phyloP scores from a whole-genome alignment of 1,284 basidiomycete genomes.

The Tylopilus orsonianus region DNA sequence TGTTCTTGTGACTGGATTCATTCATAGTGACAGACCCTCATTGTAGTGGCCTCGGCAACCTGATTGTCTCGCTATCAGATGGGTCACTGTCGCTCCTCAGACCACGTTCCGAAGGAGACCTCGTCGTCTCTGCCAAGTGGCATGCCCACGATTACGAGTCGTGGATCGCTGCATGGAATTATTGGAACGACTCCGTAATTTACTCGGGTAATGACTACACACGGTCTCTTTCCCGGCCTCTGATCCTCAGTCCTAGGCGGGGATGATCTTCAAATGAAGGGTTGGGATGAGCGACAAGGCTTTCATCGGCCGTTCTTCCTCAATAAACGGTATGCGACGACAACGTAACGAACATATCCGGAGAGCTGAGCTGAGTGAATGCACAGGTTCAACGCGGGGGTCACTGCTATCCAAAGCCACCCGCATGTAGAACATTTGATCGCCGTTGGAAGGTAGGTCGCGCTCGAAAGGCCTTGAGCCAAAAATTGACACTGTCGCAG shows the following conservation, averaged over 20 bases:
- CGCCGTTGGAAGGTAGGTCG: constrained; percentile 83
- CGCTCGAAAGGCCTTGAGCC: not conserved
- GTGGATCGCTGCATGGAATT: constrained; percentile 92
- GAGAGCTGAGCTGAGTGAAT: constrained; percentile 4
- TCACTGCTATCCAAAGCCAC: constrained; percentile 89
- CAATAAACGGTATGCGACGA: constrained; percentile 64
- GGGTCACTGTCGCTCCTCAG: constrained; percentile 67
- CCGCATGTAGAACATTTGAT: constrained; percentile 79
- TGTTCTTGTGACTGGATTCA: no score
- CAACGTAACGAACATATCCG: not conserved
- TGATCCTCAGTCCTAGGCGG: constrained; percentile 62
- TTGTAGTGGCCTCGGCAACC: constrained; percentile 47
- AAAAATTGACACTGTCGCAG: constrained; percentile 40
- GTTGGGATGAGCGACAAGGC: constrained; percentile 85
- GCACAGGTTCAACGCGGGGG: constrained; percentile 78
- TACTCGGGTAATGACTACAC: constrained; percentile 69
- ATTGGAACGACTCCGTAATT: constrained; percentile 73
- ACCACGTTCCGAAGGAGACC: constrained; percentile 40
- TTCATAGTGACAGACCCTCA: constrained; percentile 2
- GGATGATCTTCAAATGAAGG: constrained; percentile 88
- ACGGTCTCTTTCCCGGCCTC: not conserved
- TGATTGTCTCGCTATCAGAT: constrained; percentile 81
- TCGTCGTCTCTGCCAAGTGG: constrained; percentile 64
- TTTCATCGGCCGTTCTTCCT: constrained; percentile 62
- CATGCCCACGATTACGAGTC: constrained; percentile 92